A percentile compares a stretch with the other conserved stretches of the same genome.
Evolutionary conservation across 305 asterid species (phyloP).

Genomic region (Rubia tinctorum): DNA sequence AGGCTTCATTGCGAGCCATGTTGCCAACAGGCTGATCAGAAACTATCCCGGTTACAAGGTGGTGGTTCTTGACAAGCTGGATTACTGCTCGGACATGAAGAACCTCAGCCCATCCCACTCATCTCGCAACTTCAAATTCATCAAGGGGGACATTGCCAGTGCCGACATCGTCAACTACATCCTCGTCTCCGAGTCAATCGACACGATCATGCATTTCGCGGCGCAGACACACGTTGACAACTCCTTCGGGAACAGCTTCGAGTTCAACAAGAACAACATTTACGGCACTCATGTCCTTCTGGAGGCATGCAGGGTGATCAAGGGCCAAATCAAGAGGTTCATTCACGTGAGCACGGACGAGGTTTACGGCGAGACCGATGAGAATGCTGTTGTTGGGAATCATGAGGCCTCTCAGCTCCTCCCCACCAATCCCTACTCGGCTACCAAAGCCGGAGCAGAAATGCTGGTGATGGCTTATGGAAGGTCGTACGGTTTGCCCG

Average conservation of each 20-base stretch:
- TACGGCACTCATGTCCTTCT: constrained; percentile 78
- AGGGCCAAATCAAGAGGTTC: constrained; percentile 69
- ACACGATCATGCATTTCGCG: constrained; percentile 88
- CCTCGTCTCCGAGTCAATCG: constrained; percentile 73
- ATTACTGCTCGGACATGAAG: constrained; percentile 69
- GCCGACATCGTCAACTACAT: constrained; percentile 84
- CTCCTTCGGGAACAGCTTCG: constrained; percentile 80
- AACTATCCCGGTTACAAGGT: constrained; percentile 72
- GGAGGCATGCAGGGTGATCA: constrained; percentile 78
- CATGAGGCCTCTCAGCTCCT: constrained; percentile 83
- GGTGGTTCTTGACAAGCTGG: constrained; percentile 81
- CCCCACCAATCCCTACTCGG: constrained; percentile 80
- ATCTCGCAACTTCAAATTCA: constrained; percentile 77
- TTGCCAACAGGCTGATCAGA: constrained; percentile 70
- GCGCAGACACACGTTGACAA: constrained; percentile 87
- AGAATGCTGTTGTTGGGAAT: constrained; percentile 76
- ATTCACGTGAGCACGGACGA: constrained; percentile 89
- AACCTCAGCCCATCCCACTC: constrained; percentile 56
- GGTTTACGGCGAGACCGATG: constrained; percentile 82
- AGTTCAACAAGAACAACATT: constrained; percentile 83
- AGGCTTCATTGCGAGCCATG: constrained; percentile 85
- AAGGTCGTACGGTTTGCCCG: constrained; percentile 76
- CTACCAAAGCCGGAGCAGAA: constrained; percentile 87
- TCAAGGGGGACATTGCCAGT: constrained; percentile 74
- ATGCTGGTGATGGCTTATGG: constrained; percentile 91